A percentile compares a stretch with the other conserved stretches of the same genome.
phyloP scores from a whole-genome alignment of 768 basidiomycete genomes.

The Astraeus odoratus region DNA sequence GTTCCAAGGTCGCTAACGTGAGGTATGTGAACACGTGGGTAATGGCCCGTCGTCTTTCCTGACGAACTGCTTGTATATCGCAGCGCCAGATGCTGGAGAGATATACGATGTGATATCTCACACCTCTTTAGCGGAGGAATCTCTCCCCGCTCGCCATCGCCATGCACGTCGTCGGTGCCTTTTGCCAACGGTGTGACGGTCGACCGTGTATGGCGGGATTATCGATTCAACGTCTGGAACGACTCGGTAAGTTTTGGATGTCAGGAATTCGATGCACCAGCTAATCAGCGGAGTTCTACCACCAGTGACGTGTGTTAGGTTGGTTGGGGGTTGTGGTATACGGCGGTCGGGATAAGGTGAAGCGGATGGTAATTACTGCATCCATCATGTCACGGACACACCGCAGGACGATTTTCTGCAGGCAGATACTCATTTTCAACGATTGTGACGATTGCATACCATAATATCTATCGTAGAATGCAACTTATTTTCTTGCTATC shows the following conservation, averaged over 20 bases:
- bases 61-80: background rate
- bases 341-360: too few relatives aligned
- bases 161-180: constrained; percentile 28
- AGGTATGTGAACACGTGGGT: constrained; percentile 39
- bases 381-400: constrained; percentile 12
- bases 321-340: too few relatives aligned
- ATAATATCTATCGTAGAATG: constrained; percentile 27
- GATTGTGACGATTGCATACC: too few relatives aligned
- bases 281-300: constrained; percentile 4
- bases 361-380: background rate
- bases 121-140: constrained; percentile 44
- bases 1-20: constrained; percentile 59
- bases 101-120: constrained; percentile 54
- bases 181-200: constrained; percentile 51
- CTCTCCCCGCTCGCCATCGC: constrained; percentile 23
- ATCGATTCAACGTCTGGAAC: constrained; percentile 58
- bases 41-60: constrained; percentile 2
- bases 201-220: constrained; percentile 61
- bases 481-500: constrained; percentile 14
- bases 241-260: constrained; percentile 31
- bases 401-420: constrained; percentile 22
- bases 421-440: constrained; percentile 15
- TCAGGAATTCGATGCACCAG: background rate
- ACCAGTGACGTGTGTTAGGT: constrained; percentile 11
- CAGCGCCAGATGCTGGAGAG: constrained; percentile 63